Base-by-base conservation (phyloP, 768 basidiomycete species). In the Psilocybe sp. region DNA sequence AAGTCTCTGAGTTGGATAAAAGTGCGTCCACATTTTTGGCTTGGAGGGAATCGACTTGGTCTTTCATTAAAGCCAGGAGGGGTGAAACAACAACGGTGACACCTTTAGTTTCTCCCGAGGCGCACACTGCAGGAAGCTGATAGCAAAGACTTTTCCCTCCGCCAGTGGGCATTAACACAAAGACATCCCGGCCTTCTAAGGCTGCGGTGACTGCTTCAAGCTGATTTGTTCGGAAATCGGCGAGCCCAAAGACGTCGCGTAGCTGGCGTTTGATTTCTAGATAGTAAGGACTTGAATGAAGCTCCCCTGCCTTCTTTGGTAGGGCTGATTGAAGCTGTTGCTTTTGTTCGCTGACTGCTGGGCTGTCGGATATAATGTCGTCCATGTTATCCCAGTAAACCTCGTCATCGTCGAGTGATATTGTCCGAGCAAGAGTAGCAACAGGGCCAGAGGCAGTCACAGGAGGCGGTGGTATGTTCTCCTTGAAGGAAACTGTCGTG, bases 161-260 rank as follows among this genome's bases (percentile, higher is more conserved):
- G 33, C 93, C 94, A 1, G 97, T 99, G 1, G 97, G 97, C 83
- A 98, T 95, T 7, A 98, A 77, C 14, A 98, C 91, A 56, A 98
- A 93, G 14, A 92, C 91, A 60, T 98, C 96, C 47, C 75, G 80
- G 7, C 88, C 92, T 1, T 76, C 73, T 65, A 99, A 70, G 0
- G 89, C 84, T 13, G 87, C 87, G 39, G 81, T 78, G 54, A 98
- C 89, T 1, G 90, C 92, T 60, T 89, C 85, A 36, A 93, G 76
- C 62, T 98, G 97, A 66, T 98, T 89, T 12, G 66, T 68, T 32
- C 96, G 81, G 66, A 98, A 98, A 1, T 63, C 59, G 0, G 76
- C 58, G 12, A 98, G 73, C 5, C 71, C 70, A 67, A 98, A 98
- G 0, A 79, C 73, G 7, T 66, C 57, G 41, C 68, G 74, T 8